Base-by-base conservation (phyloP, 495 filamentous ascomycete species). In the Penicillium tannophilum region DNA sequence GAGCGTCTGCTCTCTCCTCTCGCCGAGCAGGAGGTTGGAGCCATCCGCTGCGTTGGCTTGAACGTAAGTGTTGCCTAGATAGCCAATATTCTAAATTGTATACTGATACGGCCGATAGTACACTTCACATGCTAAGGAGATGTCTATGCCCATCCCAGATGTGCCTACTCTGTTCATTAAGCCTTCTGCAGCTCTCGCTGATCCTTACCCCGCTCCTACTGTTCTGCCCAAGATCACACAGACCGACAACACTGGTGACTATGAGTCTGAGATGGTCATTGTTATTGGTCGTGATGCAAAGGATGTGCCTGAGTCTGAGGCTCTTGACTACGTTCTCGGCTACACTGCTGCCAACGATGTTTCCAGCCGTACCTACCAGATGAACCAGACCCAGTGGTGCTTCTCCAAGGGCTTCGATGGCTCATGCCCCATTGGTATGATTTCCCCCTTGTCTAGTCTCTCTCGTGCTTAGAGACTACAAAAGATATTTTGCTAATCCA, bases 321-420 rank as follows among this genome's bases (percentile, higher is more conserved):
- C 91, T 1, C 73, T 93, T 14, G 80, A 88, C 60, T 87, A 93
- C 61, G 88, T 94, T 2, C 76, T 92, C 4, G 91, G 91, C 4
- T 96, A 93, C 64, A 83, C 88, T 5, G 84, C 90, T 52, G 90
- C 90, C 56, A 90, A 96, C 64, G 91, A 94, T 68, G 78, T 96
- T 8, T 90, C 87, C 11, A 89, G 91, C 69, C 85, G 91, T 19
- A 89, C 90, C 54, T 90, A 83, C 78, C 91, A 94, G 71, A 75
- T 91, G 64, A 89, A 88, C 19, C 87, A 90, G 44, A 84, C 86
- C 35, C 91, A 94, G 69, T 94, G 91, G 91, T 82, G 79, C 3
- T 76, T 93, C 6, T 90, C 90, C 4, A 96, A 96, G 75, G 90
- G 90, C 0, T 93, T 92, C 64, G 91, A 96, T 69, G 86, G 86